Evolutionary conservation across 306 rosid species (phyloP).

Genomic region (Trifolium repens): DNA sequence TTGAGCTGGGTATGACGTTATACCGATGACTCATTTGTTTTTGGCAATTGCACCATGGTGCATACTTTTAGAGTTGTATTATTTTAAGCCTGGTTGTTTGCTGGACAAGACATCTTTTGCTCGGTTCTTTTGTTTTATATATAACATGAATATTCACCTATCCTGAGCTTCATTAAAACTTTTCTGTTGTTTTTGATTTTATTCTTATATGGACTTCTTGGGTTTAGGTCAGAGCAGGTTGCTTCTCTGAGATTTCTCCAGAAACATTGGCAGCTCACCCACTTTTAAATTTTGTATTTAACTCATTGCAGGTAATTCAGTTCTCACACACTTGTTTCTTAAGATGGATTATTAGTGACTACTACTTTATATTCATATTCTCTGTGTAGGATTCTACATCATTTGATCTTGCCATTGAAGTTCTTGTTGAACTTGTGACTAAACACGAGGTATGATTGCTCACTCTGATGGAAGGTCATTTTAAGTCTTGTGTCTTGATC

Average conservation of each 20-base stretch:
- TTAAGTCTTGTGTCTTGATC: slow-evolving; percentile 6
- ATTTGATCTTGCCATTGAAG: slow-evolving; percentile 94
- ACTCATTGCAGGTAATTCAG: slow-evolving; percentile 77
- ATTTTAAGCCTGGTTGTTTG: slow-evolving; percentile 30
- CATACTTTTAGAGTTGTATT: slow-evolving; percentile 18
- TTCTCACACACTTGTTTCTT: slow-evolving; percentile 33
- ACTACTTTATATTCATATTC: slow-evolving; percentile 35
- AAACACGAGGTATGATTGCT: slow-evolving; percentile 81
- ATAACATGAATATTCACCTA: slow-evolving; percentile 28
- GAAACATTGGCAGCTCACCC: slow-evolving; percentile 84
- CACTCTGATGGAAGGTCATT: slow-evolving; percentile 33
- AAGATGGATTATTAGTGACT: slow-evolving; percentile 25
- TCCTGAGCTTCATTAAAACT: slow-evolving; percentile 20
- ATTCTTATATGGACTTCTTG: slow-evolving; percentile 39
- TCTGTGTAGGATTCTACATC: slow-evolving; percentile 67
- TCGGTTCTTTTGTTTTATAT: slow-evolving; percentile 24
- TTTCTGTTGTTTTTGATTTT: slow-evolving; percentile 21
- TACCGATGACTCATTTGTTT: slow-evolving; percentile 29
- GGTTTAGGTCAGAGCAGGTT: slow-evolving; percentile 88
- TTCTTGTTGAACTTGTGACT: slow-evolving; percentile 87
- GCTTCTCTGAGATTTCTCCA: slow-evolving; percentile 88
- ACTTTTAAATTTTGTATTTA: slow-evolving; percentile 80
- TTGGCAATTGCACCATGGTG: slow-evolving; percentile 21
- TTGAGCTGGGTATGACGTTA: slow-evolving; percentile 85
- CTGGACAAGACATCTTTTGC: slow-evolving; percentile 29